Conservation (phyloP, 2,329 filamentous ascomycete genomes). For the Hymenoscyphus occultus region DNA sequence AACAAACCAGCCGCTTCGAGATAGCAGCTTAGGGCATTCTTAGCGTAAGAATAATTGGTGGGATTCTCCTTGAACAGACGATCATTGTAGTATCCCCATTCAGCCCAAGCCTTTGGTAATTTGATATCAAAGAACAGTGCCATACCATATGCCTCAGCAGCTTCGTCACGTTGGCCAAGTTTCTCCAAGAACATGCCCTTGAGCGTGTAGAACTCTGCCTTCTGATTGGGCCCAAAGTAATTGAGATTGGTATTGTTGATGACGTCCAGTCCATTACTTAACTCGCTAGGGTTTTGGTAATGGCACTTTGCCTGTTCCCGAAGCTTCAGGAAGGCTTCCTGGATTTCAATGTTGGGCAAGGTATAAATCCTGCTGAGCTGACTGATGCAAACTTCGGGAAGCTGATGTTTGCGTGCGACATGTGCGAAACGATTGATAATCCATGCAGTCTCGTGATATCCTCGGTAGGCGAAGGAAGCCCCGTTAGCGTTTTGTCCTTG, state of each 20-base stretch:
- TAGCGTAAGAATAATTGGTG: conserved; percentile 74
- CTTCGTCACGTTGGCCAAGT: conserved; percentile 83
- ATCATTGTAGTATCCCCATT: conserved; percentile 99
- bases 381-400: conserved; percentile 95
- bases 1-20: conserved; percentile 93
- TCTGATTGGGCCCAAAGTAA: conserved; percentile 94
- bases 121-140: conserved; percentile 95
- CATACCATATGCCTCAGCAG: conserved; percentile 90
- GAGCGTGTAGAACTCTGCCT: conserved; percentile 97
- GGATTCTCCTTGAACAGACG: conserved; percentile 92
- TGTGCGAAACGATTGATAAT: conserved; percentile 99
- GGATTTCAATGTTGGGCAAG: conserved; percentile 97
- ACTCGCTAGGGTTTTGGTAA: conserved; percentile 91
- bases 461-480: conserved; percentile 92
- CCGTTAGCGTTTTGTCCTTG: conserved; percentile 79
- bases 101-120: conserved; percentile 95
- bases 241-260: conserved; percentile 99
- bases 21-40: conserved; percentile 93
- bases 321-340: conserved; percentile 96
- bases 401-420: conserved; percentile 92
- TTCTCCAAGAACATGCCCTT: conserved; percentile 99
- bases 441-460: conserved; percentile 98
- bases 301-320: conserved; percentile 99
- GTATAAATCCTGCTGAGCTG: conserved; percentile 98
- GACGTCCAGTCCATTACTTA: conserved; percentile 90